Conservation (phyloP, 140 eudicot species). For the Cichorium intybus region DNA sequence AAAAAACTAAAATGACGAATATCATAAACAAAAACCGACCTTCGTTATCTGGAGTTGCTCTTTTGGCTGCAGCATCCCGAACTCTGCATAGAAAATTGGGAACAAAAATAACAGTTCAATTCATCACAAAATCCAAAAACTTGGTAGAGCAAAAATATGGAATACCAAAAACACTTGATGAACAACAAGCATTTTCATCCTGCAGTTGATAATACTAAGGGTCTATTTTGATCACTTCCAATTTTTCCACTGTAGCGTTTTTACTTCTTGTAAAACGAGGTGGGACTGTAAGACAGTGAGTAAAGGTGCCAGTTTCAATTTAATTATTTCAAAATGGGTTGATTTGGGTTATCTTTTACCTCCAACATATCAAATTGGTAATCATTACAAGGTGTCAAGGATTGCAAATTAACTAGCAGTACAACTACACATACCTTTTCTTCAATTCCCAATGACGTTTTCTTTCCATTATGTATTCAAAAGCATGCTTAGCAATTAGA, state of each 20-base stretch:
- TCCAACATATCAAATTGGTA: background rate
- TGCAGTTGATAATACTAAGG: no score
- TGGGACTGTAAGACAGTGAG: background rate
- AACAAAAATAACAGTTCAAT: conserved; percentile 7
- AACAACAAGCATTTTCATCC: no score
- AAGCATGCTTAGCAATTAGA: conserved; percentile 70
- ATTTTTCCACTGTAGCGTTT: background rate
- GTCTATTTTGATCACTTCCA: background rate
- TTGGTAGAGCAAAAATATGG: background rate
- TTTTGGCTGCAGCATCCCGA: conserved; percentile 93
- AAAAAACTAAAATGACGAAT: conserved; percentile 14
- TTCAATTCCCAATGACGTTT: conserved; percentile 87
- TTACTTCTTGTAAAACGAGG: background rate
- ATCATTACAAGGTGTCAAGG: background rate
- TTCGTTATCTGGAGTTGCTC: conserved; percentile 54
- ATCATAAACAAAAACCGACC: conserved; percentile 39
- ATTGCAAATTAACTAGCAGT: background rate
- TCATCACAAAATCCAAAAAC: background rate
- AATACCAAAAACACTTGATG: background rate
- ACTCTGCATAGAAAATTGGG: conserved; percentile 52
- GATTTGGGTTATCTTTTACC: background rate
- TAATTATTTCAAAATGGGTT: background rate
- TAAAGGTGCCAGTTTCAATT: no score
- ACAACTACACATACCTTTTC: conserved; percentile 49
- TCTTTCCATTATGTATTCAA: conserved; percentile 79